Percentiles rank a stretch among this genome's conserved stretches.
These are phyloP conservation scores for Allomyces arbusculus DNA, from an alignment of 192 early-diverging fungal species.

Conservation along the genomic window DNA sequence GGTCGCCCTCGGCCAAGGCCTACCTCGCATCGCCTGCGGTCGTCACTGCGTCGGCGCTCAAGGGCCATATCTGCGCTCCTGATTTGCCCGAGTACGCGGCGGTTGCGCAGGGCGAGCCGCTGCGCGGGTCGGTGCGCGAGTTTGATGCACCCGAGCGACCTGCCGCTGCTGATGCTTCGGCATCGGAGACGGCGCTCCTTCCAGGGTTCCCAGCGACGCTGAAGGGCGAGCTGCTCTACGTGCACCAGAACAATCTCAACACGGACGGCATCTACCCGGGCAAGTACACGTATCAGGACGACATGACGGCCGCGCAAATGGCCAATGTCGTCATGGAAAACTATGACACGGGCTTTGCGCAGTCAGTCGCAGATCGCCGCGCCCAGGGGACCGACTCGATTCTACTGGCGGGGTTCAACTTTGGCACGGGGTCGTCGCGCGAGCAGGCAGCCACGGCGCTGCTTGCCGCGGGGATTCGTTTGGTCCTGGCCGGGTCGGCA, in stretches of 20 bases:
- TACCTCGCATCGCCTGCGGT: slow-evolving; percentile 92
- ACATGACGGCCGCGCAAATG: slow-evolving; percentile 77
- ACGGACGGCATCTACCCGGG: slow-evolving; percentile 98
- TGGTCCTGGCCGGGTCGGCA: slow-evolving; percentile 78
- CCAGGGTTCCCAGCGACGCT: slow-evolving; percentile 55
- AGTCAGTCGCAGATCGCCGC: slow-evolving; percentile 15
- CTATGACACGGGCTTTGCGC: slow-evolving; percentile 76
- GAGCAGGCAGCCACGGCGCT: slow-evolving; percentile 96
- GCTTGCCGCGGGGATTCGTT: slow-evolving; percentile 58
- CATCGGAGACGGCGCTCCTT: too few species aligned
- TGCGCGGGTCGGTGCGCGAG: slow-evolving; percentile 11
- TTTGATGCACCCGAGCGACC: too few species aligned
- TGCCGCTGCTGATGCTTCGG: too few species aligned
- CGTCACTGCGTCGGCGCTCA: slow-evolving; percentile 79
- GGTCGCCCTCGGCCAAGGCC: slow-evolving; percentile 70
- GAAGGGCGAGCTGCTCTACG: slow-evolving; percentile 69
- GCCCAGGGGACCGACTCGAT: slow-evolving; percentile 41
- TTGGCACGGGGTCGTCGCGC: slow-evolving; percentile 90
- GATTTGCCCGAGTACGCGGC: slow-evolving; percentile 45
- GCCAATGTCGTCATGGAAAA: slow-evolving; percentile 94
- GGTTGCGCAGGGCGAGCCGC: slow-evolving; percentile 51
- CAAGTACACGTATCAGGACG: slow-evolving; percentile 96
- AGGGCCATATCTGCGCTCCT: slow-evolving; percentile 60
- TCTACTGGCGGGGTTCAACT: slow-evolving; percentile 83
- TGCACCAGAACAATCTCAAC: slow-evolving; percentile 85